Evolutionary conservation across 371 early-diverging fungal genomes (phyloP).

Genomic region (Rhizomucor miehei): DNA sequence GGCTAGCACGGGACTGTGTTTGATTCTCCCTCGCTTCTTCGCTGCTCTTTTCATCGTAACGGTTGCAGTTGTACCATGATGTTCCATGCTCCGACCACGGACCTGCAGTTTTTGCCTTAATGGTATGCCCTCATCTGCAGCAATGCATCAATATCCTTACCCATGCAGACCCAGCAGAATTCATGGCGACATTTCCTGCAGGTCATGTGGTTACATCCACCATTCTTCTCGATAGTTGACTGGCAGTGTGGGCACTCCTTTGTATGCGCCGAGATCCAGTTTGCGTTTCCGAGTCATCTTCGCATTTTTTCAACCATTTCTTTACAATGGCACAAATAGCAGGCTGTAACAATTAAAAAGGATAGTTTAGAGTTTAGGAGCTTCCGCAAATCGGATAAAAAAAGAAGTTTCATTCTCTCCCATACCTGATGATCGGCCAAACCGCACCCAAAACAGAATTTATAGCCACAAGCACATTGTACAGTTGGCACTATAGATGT

Average conservation of each 20-base stretch:
- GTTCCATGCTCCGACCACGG: slow-evolving; percentile 95
- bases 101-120: slow-evolving; percentile 40
- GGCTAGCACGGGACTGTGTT: slow-evolving; percentile 81
- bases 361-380: too few species aligned
- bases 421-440: slow-evolving; percentile 76
- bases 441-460: slow-evolving; percentile 95
- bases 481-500: slow-evolving; percentile 84
- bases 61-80: slow-evolving; percentile 88
- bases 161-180: slow-evolving; percentile 89
- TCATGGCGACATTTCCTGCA: slow-evolving; percentile 86
- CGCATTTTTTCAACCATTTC: slow-evolving; percentile 93
- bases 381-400: background rate
- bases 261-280: slow-evolving; percentile 96
- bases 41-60: slow-evolving; percentile 85
- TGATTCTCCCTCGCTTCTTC: slow-evolving; percentile 79
- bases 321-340: slow-evolving; percentile 84
- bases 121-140: too few species aligned
- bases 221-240: slow-evolving; percentile 96
- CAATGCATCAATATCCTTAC: slow-evolving; percentile 9
- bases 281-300: slow-evolving; percentile 97
- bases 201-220: slow-evolving; percentile 95
- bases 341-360: slow-evolving; percentile 40
- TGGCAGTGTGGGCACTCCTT: slow-evolving; percentile 95
- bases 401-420: background rate
- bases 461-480: slow-evolving; percentile 72